These are phyloP conservation scores for Tricholoma bakamatsutake DNA, from an alignment of 768 basidiomycete genomes.

Conservation along the genomic window DNA sequence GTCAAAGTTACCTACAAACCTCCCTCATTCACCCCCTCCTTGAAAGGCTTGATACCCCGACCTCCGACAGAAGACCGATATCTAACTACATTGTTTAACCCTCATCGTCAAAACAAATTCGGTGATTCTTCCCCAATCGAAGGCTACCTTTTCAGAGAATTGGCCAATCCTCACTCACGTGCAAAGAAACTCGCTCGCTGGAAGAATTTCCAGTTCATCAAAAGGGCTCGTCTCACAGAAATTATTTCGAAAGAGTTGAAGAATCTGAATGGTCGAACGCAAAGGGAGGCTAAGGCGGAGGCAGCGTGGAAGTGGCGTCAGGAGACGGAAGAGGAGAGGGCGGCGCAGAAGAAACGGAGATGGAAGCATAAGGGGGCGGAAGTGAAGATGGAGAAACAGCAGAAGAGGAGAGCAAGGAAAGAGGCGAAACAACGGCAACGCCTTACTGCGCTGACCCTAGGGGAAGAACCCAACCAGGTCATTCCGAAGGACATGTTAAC, in stretches of 20 bases:
- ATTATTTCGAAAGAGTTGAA: constrained; percentile 49
- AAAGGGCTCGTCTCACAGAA: constrained; percentile 44
- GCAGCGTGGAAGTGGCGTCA: constrained; percentile 71
- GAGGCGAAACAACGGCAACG: constrained; percentile 48
- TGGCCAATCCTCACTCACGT: constrained; percentile 77
- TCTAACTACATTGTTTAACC: constrained; percentile 53
- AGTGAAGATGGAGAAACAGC: constrained; percentile 49
- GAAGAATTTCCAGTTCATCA: constrained; percentile 48
- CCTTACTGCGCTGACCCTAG: constrained; percentile 47
- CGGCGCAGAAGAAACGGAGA: constrained; percentile 55
- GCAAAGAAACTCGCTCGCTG: constrained; percentile 79
- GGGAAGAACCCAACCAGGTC: constrained; percentile 54
- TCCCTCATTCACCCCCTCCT: constrained; percentile 41
- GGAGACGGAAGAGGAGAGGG: constrained; percentile 49
- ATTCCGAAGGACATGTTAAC: constrained; percentile 33
- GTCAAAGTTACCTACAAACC: constrained; percentile 66
- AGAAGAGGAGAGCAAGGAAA: constrained; percentile 47
- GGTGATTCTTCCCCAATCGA: constrained; percentile 61
- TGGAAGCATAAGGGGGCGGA: constrained; percentile 45
- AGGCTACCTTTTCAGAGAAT: constrained; percentile 56
- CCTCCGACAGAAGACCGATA: constrained; percentile 50
- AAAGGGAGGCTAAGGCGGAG: constrained; percentile 62
- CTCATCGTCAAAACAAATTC: constrained; percentile 34
- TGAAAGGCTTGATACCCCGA: constrained; percentile 31
- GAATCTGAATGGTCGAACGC: constrained; percentile 53